Evolutionary conservation across 2,329 filamentous ascomycete genomes (phyloP), one percentile per base, ranked within the genome.

Genomic region (Colletotrichum sp.): DNA sequence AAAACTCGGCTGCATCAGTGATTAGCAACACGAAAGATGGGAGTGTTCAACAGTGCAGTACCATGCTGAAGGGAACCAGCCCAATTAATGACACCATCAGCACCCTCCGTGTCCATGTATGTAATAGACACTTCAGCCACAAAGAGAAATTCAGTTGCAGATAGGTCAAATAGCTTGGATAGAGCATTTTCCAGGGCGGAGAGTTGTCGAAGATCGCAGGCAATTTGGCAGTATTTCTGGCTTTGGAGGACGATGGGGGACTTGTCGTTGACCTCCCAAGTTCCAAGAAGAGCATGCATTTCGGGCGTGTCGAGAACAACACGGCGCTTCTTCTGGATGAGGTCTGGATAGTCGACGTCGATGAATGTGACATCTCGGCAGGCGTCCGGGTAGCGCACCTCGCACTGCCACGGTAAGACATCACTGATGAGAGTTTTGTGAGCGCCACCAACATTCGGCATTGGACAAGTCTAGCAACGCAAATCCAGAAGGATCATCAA

Each of bases 41-140:
- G 34, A 64, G 27, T 13, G 27, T 39, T 32, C 25, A 5, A 74
- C 79, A 34, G 56, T 39, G 32, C 78, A 87, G 80, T 85, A 95
- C 94, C 91, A 83, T 94, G 87, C 15, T 91, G 89, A 66, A 97
- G 87, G 13, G 86, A 91, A 70, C 92, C 91, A n/a, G 94, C 93
- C 95, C 95, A 98, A 66, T 88, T 82, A 34, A 98, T 93, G 10
- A 98, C 87, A 18, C 89, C 88, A 85, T 98, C 93, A 8, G 95
- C 93, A 55, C 92, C 92, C 27, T 90, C 83, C 4, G 92, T 91
- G 71, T 95, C 92, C 95, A 98, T 97, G 80, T 98, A 98, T 1
- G 95, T 97, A 55, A 98, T 91, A 5, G 96, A 97, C 16, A 98
- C 96, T 84, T 98, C 96, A 1, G 96, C 96, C 30, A 96, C 90